Evolutionary conservation across 2,329 filamentous ascomycete species (phyloP).

Genomic region (Penicillium italicum): DNA sequence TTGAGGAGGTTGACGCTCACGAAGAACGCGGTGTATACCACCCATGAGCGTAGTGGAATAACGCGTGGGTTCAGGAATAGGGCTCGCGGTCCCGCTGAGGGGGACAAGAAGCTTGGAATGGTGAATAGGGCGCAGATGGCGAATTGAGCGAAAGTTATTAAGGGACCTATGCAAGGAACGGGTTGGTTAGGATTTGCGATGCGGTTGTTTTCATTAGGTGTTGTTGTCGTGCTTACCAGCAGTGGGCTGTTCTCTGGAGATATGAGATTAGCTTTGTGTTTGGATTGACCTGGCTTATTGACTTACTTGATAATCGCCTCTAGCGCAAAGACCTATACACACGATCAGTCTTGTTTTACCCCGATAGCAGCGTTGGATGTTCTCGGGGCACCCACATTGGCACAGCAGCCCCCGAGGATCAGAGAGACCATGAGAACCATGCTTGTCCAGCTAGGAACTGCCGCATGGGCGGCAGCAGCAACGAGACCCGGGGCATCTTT

Average conservation of each 20-base stretch:
- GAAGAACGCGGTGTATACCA: conserved; percentile 84
- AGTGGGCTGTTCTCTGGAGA: conserved; percentile 70
- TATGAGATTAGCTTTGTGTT: conserved; percentile 9
- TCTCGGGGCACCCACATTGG: conserved; percentile 63
- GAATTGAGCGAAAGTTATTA: conserved; percentile 87
- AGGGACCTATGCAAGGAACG: conserved; percentile 57
- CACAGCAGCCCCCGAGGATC: conserved; percentile 94
- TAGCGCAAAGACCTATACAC: conserved; percentile 77
- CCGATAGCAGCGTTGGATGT: conserved; percentile 3
- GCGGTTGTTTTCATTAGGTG: background rate
- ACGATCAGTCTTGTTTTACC: conserved; percentile 17
- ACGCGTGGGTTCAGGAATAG: conserved; percentile 72
- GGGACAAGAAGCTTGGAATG: conserved; percentile 70
- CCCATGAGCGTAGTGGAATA: conserved; percentile 80
- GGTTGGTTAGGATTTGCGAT: background rate
- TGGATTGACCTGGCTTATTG: background rate
- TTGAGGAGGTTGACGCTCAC: conserved; percentile 93
- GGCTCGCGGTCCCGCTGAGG: conserved; percentile 55
- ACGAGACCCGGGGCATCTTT: conserved; percentile 19
- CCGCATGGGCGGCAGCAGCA: conserved; percentile 31
- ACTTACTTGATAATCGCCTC: conserved; percentile 91
- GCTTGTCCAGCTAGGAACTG: conserved; percentile 59
- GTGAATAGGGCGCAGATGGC: conserved; percentile 75
- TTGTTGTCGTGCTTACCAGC: conserved; percentile 58
- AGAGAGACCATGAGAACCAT: conserved; percentile 68